A percentile compares a stretch with the other conserved stretches of the same genome.
phyloP scores from a whole-genome alignment of 257 asterid species.

The Gentiana straminea region DNA sequence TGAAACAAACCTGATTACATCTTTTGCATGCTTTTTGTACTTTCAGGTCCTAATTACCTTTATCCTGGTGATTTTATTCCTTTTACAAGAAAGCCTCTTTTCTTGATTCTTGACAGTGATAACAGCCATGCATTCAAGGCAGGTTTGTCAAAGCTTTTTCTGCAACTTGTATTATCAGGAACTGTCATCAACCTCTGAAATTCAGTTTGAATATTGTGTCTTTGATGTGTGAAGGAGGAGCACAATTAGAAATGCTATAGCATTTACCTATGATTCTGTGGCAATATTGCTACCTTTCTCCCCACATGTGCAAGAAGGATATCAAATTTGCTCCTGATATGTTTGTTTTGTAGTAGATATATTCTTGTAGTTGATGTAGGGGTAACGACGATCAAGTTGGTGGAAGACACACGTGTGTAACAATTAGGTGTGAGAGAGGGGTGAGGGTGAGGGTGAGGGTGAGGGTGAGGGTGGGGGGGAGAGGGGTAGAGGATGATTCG shows the following conservation, averaged over 20 bases:
- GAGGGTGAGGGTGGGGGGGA: too few species aligned
- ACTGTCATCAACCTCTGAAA: not conserved
- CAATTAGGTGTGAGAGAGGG: too few species aligned
- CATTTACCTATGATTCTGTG: not conserved
- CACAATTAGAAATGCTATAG: not conserved
- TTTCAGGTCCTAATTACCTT: slow-evolving; percentile 69
- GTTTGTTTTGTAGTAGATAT: too few species aligned
- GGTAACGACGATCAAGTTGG: too few species aligned
- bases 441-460: too few species aligned
- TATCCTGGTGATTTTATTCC: slow-evolving; percentile 93
- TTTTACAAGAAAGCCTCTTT: slow-evolving; percentile 87
- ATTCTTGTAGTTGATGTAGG: too few species aligned
- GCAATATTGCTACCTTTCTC: too few species aligned
- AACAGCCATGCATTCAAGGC: slow-evolving; percentile 99
- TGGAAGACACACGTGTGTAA: too few species aligned
- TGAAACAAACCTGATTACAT: not conserved
- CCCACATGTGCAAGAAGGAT: too few species aligned
- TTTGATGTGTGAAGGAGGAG: not conserved
- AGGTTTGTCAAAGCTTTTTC: slow-evolving; percentile 86
- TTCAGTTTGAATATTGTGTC: not conserved
- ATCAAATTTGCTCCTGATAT: too few species aligned
- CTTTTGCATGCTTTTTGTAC: slow-evolving; percentile 7
- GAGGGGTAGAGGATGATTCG: too few species aligned
- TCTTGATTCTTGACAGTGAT: slow-evolving; percentile 82
- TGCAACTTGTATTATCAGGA: slow-evolving; percentile 12